Evolutionary conservation across 2,329 filamentous ascomycete genomes (phyloP), one percentile per base, ranked within the genome.

Genomic region (Byssoonygena ceratinophila): DNA sequence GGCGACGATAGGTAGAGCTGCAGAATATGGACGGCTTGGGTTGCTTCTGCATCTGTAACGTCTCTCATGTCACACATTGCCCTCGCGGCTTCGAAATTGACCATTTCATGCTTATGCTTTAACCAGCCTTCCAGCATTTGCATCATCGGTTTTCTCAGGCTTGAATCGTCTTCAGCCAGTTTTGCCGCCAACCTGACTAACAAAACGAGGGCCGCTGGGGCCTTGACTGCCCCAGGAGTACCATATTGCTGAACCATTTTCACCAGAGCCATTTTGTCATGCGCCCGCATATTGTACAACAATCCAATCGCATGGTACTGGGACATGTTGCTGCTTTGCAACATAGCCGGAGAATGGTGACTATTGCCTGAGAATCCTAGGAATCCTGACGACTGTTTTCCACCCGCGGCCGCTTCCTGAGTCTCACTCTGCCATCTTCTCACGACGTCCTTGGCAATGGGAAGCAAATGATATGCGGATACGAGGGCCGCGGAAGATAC

Each of bases 191-290:
- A 74, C 60, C 92, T 81, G 52, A 98, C 92, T 25, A 98, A 78
- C 80, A 98, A 84, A 47, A 98, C 82, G 54, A 90, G 84, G 31
- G 90, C 92, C 55, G 91, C 87, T 18, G 92, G 89, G 70, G 87
- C 96, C 81, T 96, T 97, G 57, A 97, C 84, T 9, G 88, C 88
- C 54, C 92, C 92, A 14, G 89, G 81, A 50, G 84, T 84, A 49
- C 89, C 89, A 67, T 96, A 97, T 70, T 98, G 92, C 74, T 98
- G 92, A n/a, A 98, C 91, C 92, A 98, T 97, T 79, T 98, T 98
- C 56, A 97, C 91, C 62, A 98, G 74, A 20, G 92, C 90, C 92
- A 98, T 98, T 63, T 92, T 83, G 70, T 98, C 92, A 69, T 96
- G 90, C 63, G 85, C 85, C 64, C 92, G 85, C 88, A 97, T 97